A percentile compares a stretch with the other conserved stretches of the same genome.
Evolutionary conservation across 495 filamentous ascomycete species (phyloP).

Genomic region (Daldinia caldariorum): DNA sequence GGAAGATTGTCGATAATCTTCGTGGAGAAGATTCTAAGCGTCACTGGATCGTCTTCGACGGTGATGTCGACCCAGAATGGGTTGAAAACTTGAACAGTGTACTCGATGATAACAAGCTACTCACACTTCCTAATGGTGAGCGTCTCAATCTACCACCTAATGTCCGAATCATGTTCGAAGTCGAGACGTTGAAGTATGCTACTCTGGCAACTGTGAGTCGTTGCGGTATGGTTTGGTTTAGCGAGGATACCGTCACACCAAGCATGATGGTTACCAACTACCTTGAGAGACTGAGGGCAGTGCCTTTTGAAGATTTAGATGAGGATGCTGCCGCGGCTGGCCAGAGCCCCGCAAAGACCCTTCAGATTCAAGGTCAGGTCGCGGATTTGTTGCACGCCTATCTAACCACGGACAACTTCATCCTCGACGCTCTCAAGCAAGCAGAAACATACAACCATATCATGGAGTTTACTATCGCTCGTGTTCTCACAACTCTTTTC

Average conservation of each 20-base stretch:
- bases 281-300: constrained; percentile 79
- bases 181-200: constrained; percentile 97
- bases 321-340: constrained; percentile 86
- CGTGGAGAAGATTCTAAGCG: constrained; percentile 95
- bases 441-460: constrained; percentile 88
- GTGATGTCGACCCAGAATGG: constrained; percentile 99
- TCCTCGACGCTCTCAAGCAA: constrained; percentile 76
- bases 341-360: constrained; percentile 77
- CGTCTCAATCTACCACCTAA: constrained; percentile 93
- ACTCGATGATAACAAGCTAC: constrained; percentile 96
- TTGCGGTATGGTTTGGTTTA: constrained; percentile 99
- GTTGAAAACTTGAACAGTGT: constrained; percentile 99
- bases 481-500: constrained; percentile 91
- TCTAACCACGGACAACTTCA: constrained; percentile 79
- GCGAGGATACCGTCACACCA: constrained; percentile 92
- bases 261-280: constrained; percentile 94
- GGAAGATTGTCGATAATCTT: constrained; percentile 98
- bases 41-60: constrained; percentile 99
- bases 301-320: constrained; percentile 91
- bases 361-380: constrained; percentile 77
- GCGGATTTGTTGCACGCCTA: constrained; percentile 80
- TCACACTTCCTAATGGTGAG: constrained; percentile 97
- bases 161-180: constrained; percentile 99
- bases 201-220: constrained; percentile 97
- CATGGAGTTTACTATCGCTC: constrained; percentile 94